Conservation (phyloP, 345 rosid species). For the Citrus cavaleriei region DNA sequence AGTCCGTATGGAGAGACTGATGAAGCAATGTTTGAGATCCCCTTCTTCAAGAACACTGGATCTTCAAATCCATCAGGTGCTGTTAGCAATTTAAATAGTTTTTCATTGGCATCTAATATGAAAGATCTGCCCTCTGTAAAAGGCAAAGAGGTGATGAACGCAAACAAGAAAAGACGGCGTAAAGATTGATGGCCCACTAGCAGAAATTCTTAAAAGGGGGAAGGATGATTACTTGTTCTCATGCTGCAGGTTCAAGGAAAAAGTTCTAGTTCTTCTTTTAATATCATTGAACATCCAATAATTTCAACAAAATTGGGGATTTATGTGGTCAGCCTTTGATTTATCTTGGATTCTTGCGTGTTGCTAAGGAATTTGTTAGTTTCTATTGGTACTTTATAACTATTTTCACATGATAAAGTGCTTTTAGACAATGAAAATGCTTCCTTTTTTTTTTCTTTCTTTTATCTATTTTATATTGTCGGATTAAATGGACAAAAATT, state of each 20-base stretch:
- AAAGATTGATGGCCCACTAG: neutral
- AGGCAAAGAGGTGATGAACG: neutral
- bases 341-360: neutral
- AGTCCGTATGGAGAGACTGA: neutral
- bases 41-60: neutral
- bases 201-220: neutral
- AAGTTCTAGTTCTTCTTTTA: neutral
- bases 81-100: neutral
- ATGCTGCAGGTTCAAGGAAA: neutral
- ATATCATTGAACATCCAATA: neutral
- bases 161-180: neutral
- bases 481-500: too few species aligned
- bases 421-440: neutral
- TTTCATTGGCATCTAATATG: neutral
- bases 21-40: neutral
- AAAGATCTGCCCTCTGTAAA: neutral
- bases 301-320: neutral
- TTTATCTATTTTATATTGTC: too few species aligned
- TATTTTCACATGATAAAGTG: neutral
- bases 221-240: neutral
- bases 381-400: neutral
- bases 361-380: neutral
- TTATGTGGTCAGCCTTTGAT: neutral
- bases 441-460: neutral
- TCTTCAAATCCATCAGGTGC: neutral